Percentiles rank a stretch among this genome's conserved stretches.
These are phyloP conservation scores for Coniochaeta ligniaria DNA, from an alignment of 2,329 filamentous ascomycete species.

Conservation along the genomic window DNA sequence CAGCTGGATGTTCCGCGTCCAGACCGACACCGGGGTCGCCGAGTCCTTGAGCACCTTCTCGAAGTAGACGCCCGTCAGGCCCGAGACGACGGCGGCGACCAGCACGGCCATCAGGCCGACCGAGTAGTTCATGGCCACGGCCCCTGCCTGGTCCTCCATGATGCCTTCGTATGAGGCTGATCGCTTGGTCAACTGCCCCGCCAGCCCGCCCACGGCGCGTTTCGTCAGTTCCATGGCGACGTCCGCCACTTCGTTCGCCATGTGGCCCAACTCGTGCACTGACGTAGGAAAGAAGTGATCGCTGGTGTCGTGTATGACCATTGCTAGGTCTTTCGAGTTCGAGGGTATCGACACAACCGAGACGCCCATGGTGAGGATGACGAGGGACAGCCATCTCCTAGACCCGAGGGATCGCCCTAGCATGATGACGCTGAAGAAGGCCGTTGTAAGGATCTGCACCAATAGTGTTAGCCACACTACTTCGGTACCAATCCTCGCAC, in stretches of 20 bases:
- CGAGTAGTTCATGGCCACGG: conserved; percentile 63
- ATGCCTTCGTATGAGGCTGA: conserved; percentile 92
- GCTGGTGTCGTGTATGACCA: conserved; percentile 56
- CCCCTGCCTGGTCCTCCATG: conserved; percentile 50
- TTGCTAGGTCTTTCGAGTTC: conserved; percentile 44
- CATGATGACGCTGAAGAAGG: conserved; percentile 76
- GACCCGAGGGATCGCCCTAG: conserved; percentile 62
- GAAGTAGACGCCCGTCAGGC: conserved; percentile 78
- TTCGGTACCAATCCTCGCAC: too few species aligned
- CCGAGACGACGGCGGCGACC: conserved; percentile 71
- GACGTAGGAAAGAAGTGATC: conserved; percentile 71
- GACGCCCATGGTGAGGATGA: conserved; percentile 75
- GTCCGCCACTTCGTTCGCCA: conserved; percentile 43
- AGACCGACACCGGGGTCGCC: conserved; percentile 68
- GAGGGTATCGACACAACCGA: conserved; percentile 77
- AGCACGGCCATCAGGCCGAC: conserved; percentile 75
- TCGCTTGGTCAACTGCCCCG: conserved; percentile 47
- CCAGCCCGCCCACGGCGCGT: conserved; percentile 30
- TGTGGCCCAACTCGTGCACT: conserved; percentile 66
- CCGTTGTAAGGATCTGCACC: conserved; percentile 70
- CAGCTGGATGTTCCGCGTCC: conserved; percentile 91
- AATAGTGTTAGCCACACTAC: not conserved
- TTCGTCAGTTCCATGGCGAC: conserved; percentile 44
- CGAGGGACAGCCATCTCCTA: conserved; percentile 72
- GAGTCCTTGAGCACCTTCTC: conserved; percentile 90